These are phyloP conservation scores for Solanum pinnatisectum DNA, from an alignment of 257 asterid genomes.

Conservation along the genomic window DNA sequence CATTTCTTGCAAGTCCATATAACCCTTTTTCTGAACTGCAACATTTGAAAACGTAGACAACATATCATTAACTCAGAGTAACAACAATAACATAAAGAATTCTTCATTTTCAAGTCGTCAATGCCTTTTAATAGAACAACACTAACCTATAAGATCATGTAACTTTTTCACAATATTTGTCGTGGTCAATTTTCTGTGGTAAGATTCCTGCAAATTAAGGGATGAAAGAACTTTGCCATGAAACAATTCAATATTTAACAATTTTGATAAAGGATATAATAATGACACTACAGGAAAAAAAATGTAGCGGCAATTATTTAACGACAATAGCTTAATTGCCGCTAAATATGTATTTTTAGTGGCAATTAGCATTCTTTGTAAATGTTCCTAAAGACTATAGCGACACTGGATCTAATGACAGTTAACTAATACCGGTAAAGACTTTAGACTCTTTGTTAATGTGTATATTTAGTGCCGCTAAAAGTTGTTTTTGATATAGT, in stretches of 20 bases:
- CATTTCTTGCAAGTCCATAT: background rate
- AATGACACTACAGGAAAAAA: background rate
- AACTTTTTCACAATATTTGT: background rate
- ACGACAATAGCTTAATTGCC: background rate
- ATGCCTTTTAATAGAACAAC: background rate
- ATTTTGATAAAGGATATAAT: background rate
- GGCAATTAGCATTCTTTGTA: background rate
- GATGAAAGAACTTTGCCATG: background rate
- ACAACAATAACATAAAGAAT: background rate
- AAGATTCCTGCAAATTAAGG: background rate
- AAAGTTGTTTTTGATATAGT: background rate
- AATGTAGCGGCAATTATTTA: background rate
- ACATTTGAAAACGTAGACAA: background rate
- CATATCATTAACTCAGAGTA: background rate
- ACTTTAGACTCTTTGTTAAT: background rate
- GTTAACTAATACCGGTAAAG: background rate
- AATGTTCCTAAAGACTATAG: background rate
- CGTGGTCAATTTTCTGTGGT: background rate
- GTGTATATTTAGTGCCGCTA: background rate
- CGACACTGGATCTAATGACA: background rate
- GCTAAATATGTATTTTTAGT: background rate
- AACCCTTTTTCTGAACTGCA: background rate
- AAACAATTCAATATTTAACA: background rate
- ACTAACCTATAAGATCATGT: background rate
- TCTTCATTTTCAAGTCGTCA: background rate